Percentiles rank a stretch among this genome's conserved stretches.
Conservation (phyloP, 1,139 yeast species). For the Debaryomycetaceae sp. region DNA sequence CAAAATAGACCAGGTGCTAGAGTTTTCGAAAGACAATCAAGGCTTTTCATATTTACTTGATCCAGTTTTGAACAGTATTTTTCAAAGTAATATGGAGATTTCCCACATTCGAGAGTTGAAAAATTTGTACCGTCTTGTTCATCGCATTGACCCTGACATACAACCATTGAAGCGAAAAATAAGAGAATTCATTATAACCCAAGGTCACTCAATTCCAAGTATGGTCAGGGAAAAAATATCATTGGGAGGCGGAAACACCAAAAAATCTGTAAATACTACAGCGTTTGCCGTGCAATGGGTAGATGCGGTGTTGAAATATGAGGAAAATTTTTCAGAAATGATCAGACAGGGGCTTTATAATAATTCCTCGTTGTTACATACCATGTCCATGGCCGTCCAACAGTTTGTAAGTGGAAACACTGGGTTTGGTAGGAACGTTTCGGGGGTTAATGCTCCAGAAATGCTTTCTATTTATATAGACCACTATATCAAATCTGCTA, state of each 20-base stretch:
- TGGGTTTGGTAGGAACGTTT: slow-evolving; percentile 10
- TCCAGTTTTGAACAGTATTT: slow-evolving; percentile 21
- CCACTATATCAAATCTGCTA: slow-evolving; percentile 49
- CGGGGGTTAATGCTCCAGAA: slow-evolving; percentile 58
- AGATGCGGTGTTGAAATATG: slow-evolving; percentile 52
- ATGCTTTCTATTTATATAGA: slow-evolving; percentile 74
- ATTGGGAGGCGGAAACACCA: slow-evolving; percentile 12
- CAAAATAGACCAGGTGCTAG: slow-evolving; percentile 45
- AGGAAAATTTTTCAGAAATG: slow-evolving; percentile 43
- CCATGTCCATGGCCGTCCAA: slow-evolving; percentile 59
- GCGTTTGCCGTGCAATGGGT: slow-evolving; percentile 71
- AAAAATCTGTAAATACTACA: slow-evolving; percentile 34
- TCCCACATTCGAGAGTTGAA: slow-evolving; percentile 25
- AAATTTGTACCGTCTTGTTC: slow-evolving; percentile 48
- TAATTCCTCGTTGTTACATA: slow-evolving; percentile 48
- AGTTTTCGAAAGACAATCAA: slow-evolving; percentile 45
- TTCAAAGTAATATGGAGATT: slow-evolving; percentile 14
- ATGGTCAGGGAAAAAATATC: slow-evolving; percentile 20
- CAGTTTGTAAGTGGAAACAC: slow-evolving; percentile 51
- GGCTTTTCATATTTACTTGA: slow-evolving; percentile 59
- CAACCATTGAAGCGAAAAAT: slow-evolving; percentile 50
- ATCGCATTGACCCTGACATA: slow-evolving; percentile 52
- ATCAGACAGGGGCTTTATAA: slow-evolving; percentile 49
- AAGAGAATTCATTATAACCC: slow-evolving; percentile 42
- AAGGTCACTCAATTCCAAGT: slow-evolving; percentile 31